phyloP scores from a whole-genome alignment of 768 basidiomycete genomes.

The Crucibulum laeve region DNA sequence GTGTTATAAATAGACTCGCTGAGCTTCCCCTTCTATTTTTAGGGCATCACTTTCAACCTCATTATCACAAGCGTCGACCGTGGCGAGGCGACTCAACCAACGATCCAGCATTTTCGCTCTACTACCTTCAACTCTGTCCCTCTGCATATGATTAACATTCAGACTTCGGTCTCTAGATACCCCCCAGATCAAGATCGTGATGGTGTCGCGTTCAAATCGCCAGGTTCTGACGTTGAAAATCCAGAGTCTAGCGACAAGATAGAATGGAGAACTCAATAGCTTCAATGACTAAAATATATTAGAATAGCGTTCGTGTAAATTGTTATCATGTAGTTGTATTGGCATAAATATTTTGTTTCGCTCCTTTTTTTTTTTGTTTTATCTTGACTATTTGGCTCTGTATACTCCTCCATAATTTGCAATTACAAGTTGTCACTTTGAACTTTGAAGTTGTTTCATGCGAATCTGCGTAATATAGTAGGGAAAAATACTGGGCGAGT shows the following conservation, averaged over 20 bases:
- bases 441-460: no score
- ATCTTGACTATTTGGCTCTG: background rate
- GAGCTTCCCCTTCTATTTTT: background rate
- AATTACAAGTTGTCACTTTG: no score
- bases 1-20: background rate
- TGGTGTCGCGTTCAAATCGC: background rate
- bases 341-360: background rate
- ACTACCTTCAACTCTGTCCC: constrained; percentile 10
- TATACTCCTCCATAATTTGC: no score
- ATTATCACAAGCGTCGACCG: constrained; percentile 24
- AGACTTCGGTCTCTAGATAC: constrained; percentile 22
- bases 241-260: constrained; percentile 1
- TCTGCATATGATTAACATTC: constrained; percentile 25
- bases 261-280: no score
- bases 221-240: constrained; percentile 4
- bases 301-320: no score
- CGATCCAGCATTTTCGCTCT: constrained; percentile 1
- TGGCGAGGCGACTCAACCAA: constrained; percentile 11
- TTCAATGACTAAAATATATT: no score
- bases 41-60: constrained; percentile 29
- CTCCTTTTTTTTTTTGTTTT: background rate
- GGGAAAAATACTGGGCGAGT: no score
- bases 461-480: background rate
- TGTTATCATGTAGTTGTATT: no score
- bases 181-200: constrained; percentile 8